Evolutionary conservation across 1,139 yeast genomes (phyloP).

Genomic region (Arxiozyma slooffiae): DNA sequence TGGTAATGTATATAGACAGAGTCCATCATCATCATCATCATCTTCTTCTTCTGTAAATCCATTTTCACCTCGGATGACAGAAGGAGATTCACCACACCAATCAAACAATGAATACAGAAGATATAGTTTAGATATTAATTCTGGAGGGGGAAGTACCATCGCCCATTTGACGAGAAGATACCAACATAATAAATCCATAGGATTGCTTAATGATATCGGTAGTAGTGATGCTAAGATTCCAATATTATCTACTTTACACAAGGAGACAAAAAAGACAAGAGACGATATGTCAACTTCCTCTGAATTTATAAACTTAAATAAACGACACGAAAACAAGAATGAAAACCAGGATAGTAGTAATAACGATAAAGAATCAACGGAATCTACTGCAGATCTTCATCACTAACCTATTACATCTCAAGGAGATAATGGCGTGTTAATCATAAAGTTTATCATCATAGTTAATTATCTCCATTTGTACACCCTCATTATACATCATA

Average conservation of each 20-base stretch:
- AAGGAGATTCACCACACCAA: background rate
- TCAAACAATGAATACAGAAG: slow-evolving; percentile 1
- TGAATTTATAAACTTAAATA: too few species aligned
- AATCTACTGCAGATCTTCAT: background rate
- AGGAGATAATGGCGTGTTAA: background rate
- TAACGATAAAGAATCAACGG: background rate
- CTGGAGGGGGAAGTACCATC: background rate
- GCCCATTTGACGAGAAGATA: background rate
- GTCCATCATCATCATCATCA: slow-evolving; percentile 1
- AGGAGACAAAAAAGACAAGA: background rate
- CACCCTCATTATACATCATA: background rate
- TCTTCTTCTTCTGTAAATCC: background rate
- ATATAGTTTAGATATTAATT: slow-evolving; percentile 6
- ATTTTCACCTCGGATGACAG: slow-evolving; percentile 1
- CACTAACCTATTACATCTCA: background rate
- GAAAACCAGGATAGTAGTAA: background rate
- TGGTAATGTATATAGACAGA: background rate
- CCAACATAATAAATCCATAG: background rate
- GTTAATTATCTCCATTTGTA: background rate
- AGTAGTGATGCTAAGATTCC: background rate
- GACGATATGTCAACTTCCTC: background rate
- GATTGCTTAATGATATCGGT: background rate
- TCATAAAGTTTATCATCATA: background rate
- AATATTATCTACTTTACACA: background rate
- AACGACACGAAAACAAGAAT: background rate